A percentile compares a stretch with the other conserved stretches of the same genome.
Conservation (phyloP, 2,329 filamentous ascomycete species). For the Stemphylium lycopersici region DNA sequence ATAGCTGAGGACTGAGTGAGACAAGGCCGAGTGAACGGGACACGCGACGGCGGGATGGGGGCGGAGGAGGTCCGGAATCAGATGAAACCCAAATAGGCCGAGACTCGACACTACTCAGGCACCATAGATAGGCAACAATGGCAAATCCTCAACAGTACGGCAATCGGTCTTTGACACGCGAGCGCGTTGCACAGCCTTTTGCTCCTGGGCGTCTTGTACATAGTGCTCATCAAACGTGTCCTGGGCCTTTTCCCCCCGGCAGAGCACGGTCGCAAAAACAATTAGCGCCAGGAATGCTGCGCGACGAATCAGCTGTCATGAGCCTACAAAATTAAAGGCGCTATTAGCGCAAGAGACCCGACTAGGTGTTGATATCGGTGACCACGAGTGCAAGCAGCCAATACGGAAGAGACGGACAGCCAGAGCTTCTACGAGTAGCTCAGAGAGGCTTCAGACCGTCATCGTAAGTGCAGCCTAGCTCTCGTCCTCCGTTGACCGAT, state of each 20-base stretch:
- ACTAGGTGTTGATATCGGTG: slow-evolving; percentile 10
- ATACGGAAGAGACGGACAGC: not conserved
- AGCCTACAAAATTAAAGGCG: slow-evolving; percentile 3
- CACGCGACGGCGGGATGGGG: slow-evolving; percentile 10
- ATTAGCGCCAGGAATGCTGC: slow-evolving; percentile 13
- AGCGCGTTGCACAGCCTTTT: slow-evolving; percentile 10
- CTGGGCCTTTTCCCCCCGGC: slow-evolving; percentile 2
- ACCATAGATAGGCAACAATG: not conserved
- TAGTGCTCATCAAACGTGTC: not conserved
- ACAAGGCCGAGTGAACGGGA: slow-evolving; percentile 7
- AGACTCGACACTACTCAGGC: slow-evolving; percentile 5
- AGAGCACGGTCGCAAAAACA: slow-evolving; percentile 17
- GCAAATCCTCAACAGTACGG: not conserved
- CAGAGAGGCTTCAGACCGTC: not conserved
- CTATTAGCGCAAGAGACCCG: slow-evolving; percentile 7
- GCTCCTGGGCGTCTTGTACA: slow-evolving; percentile 6
- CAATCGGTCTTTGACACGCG: not conserved
- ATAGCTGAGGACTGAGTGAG: slow-evolving; percentile 12
- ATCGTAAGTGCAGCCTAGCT: not conserved
- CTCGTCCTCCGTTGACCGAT: not conserved
- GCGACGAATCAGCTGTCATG: slow-evolving; percentile 13
- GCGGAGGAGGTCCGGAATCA: slow-evolving; percentile 5
- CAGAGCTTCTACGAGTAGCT: not conserved
- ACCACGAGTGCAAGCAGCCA: not conserved
- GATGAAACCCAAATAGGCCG: slow-evolving; percentile 4